Evolutionary conservation across 306 rosid genomes (phyloP).

Genomic region (Spatholobus suberectus): DNA sequence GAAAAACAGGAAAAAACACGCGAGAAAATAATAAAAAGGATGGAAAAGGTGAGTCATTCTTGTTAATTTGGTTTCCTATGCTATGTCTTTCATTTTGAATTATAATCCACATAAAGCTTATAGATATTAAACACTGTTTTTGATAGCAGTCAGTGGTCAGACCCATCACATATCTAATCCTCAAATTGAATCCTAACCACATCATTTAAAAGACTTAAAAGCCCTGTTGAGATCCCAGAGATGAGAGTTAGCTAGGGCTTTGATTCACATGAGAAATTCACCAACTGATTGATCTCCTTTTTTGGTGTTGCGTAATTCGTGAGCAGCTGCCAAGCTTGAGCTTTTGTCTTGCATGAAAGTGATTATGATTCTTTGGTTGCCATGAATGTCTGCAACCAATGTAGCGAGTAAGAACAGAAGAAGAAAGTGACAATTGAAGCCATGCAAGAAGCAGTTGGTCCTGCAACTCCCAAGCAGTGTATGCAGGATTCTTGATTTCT

Average conservation of each 20-base stretch:
- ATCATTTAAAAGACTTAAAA: background rate
- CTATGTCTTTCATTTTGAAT: constrained; percentile 12
- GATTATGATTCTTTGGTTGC: background rate
- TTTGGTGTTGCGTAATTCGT: background rate
- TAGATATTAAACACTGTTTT: background rate
- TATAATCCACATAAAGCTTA: background rate
- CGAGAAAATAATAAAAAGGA: constrained; percentile 82
- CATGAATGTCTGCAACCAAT: background rate
- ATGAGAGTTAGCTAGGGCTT: background rate
- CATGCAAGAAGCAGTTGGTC: background rate
- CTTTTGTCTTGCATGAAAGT: background rate
- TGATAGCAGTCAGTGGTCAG: background rate
- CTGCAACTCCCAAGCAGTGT: background rate
- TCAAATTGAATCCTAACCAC: constrained; percentile 13
- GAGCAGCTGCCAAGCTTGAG: background rate
- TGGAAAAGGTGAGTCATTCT: constrained; percentile 73
- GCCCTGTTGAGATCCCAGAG: background rate
- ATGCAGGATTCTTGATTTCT: background rate
- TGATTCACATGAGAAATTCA: background rate
- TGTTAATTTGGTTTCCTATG: constrained; percentile 18
- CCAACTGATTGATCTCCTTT: background rate
- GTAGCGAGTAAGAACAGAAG: background rate
- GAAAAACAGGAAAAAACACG: constrained; percentile 94
- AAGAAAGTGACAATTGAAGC: background rate
- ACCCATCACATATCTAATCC: background rate